Base-by-base conservation (phyloP, 2,329 filamentous ascomycete species). In the Chalaropsis ovoidea region DNA sequence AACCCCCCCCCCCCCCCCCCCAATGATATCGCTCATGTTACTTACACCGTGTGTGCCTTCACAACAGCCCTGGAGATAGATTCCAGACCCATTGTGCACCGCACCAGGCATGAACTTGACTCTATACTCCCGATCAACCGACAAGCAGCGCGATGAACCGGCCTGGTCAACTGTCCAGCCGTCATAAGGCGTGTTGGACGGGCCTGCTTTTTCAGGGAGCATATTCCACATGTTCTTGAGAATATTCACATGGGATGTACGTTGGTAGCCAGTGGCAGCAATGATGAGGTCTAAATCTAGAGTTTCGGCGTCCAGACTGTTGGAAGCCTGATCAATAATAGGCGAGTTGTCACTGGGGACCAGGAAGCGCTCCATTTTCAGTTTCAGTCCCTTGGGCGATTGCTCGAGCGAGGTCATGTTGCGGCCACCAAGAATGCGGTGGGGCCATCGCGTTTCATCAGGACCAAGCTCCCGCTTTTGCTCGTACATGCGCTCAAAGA, bases 11-110 rank as follows among this genome's bases (percentile, higher is more conserved):
- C n/a, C n/a, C n/a, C n/a, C n/a, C n/a, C n/a, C n/a, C n/a, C 47
- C 10, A 49, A 35, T 64, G 43, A 68, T 64, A 52, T 60, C 8
- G 47, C 19, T n/a, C 63, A 43, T n/a, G 56, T 45, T 61, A 65
- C 88, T 85, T 82, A 93, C 88, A 67, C 93, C 93, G 75, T 97
- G 93, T 42, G 91, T 95, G 68, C 81, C 85, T 78, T 97, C 92
- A 74, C 91, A 95, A 77, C 92, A 96, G 41, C 93, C 93, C 75
- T 97, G 94, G 71, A 97, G 79, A 87, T 89, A 97, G 67, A 97
- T 80, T 2, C 92, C 92, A 15, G 90, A 87, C 56, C 86, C 84
- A 0, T 80, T 73, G n/a, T 84, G 81, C 42, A 97, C 87, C 61
- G 82, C 80, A 39, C 82, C 86, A 1, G 82, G 77, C 61, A 82